Conservation (phyloP, 1,139 yeast genomes). For the Candida sp. region DNA sequence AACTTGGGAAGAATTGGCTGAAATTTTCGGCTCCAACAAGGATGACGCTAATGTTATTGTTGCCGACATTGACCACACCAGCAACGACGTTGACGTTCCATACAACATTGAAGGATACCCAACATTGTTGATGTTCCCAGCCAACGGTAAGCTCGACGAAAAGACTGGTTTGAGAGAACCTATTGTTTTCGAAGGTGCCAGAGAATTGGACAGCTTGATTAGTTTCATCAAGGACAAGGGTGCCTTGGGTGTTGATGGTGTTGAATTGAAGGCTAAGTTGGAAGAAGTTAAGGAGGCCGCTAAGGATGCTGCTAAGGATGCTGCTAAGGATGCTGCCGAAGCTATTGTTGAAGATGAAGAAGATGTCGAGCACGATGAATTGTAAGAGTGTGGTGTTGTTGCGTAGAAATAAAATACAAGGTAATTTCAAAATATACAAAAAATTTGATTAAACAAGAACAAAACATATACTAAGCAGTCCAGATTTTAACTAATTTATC, state of each 20-base stretch:
- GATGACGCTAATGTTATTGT: slow-evolving; percentile 60
- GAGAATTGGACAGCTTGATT: slow-evolving; percentile 77
- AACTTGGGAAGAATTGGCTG: slow-evolving; percentile 86
- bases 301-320: slow-evolving; percentile 22
- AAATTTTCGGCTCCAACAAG: slow-evolving; percentile 55
- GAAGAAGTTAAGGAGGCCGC: slow-evolving; percentile 34
- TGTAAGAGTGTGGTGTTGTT: slow-evolving; percentile 22
- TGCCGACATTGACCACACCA: slow-evolving; percentile 90
- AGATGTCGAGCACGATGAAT: slow-evolving; percentile 46
- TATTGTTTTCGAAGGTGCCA: slow-evolving; percentile 66
- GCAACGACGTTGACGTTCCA: slow-evolving; percentile 80
- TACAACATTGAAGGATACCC: slow-evolving; percentile 86
- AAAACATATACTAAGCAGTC: slow-evolving; percentile 37
- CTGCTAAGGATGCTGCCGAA: slow-evolving; percentile 29
- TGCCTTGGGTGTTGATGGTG: slow-evolving; percentile 60
- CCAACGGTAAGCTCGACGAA: slow-evolving; percentile 73
- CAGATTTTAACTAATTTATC: slow-evolving; percentile 72
- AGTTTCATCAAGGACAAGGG: slow-evolving; percentile 73
- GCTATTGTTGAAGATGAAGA: slow-evolving; percentile 18
- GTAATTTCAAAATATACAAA: neutral
- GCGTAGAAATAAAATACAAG: too few species aligned
- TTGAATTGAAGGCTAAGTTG: slow-evolving; percentile 30
- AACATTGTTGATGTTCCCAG: slow-evolving; percentile 91
- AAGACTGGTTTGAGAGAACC: slow-evolving; percentile 62
- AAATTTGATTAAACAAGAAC: neutral